phyloP scores from a whole-genome alignment of 75 land plant species.

The Pinus taeda region DNA sequence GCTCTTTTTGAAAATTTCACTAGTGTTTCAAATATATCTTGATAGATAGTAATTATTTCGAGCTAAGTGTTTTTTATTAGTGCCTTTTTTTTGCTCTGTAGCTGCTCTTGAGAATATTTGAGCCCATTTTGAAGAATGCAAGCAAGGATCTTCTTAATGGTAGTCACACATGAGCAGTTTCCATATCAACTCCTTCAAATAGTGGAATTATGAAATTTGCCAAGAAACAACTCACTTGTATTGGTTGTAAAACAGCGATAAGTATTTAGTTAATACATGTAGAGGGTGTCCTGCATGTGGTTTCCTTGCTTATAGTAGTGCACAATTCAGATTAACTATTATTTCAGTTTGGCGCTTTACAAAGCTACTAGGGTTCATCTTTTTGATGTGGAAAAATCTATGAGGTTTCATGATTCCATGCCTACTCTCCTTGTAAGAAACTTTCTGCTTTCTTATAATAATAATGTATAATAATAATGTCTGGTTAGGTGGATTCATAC shows the following conservation, averaged over 20 bases:
- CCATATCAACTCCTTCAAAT: slow-evolving; percentile 89
- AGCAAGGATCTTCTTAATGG: slow-evolving; percentile 89
- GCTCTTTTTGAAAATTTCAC: neutral
- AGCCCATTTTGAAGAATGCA: slow-evolving; percentile 95
- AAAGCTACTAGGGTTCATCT: neutral
- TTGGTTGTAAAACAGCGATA: slow-evolving; percentile 94
- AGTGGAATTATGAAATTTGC: slow-evolving; percentile 99
- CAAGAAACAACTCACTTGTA: slow-evolving; percentile 85
- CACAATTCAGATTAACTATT: neutral
- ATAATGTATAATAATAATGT: no score
- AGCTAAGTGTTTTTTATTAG: neutral
- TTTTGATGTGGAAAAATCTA: neutral
- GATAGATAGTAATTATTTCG: neutral
- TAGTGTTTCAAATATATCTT: neutral
- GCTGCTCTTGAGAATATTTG: slow-evolving; percentile 94
- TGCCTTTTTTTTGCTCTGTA: slow-evolving; percentile 20
- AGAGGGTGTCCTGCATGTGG: neutral
- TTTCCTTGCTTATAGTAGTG: neutral
- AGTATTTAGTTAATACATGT: slow-evolving; percentile 37
- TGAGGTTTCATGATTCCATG: neutral
- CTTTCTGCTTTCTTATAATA: no score
- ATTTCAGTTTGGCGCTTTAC: neutral
- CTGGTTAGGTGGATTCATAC: neutral
- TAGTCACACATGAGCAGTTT: slow-evolving; percentile 87
- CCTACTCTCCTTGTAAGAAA: neutral